phyloP scores from a whole-genome alignment of 192 early-diverging fungal species.

The Coemansia sp. region DNA sequence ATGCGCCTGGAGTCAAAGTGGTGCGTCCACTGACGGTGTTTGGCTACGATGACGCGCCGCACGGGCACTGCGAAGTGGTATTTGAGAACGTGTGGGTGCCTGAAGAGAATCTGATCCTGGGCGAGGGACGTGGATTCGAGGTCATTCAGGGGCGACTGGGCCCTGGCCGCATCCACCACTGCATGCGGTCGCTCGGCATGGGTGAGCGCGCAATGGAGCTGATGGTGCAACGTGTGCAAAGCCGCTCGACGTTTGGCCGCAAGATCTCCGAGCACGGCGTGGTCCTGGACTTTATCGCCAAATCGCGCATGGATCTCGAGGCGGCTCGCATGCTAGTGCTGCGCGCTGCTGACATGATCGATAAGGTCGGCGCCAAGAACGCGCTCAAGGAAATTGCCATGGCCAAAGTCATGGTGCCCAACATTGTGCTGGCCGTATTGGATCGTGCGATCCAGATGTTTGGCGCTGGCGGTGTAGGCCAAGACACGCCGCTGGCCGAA shows the following conservation, averaged over 20 bases:
- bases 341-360: conserved; percentile 88
- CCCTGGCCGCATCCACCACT: conserved; percentile 95
- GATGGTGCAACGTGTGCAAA: conserved; percentile 80
- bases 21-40: conserved; percentile 85
- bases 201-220: conserved; percentile 89
- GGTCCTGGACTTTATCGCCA: conserved; percentile 76
- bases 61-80: conserved; percentile 93
- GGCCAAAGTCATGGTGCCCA: conserved; percentile 92
- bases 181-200: conserved; percentile 93
- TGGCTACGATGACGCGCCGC: conserved; percentile 95
- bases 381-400: conserved; percentile 95
- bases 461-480: conserved; percentile 89
- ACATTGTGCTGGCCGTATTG: conserved; percentile 69
- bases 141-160: conserved; percentile 96
- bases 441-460: conserved; percentile 93
- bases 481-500: conserved; percentile 80
- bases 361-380: conserved; percentile 80
- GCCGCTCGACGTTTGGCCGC: conserved; percentile 87
- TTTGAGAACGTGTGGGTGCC: conserved; percentile 91
- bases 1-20: conserved; percentile 79
- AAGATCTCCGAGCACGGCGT: conserved; percentile 81
- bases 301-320: conserved; percentile 89
- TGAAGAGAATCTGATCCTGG: conserved; percentile 82
- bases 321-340: conserved; percentile 91
- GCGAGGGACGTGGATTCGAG: conserved; percentile 98